Conservation (phyloP, 2,329 filamentous ascomycete species). For the Arthrobotrys megalospora region DNA sequence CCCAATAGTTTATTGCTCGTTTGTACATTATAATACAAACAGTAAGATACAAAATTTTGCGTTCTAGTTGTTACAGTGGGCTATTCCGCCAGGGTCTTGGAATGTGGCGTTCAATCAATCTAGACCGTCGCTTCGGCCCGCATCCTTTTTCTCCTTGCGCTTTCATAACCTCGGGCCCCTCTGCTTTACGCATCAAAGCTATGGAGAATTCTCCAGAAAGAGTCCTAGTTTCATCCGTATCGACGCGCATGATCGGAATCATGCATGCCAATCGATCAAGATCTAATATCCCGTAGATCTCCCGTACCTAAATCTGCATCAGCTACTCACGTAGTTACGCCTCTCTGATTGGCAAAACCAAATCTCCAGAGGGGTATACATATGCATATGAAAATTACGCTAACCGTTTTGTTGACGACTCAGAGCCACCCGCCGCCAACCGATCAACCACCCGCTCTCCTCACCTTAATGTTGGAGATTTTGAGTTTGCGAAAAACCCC, state of each 20-base stretch:
- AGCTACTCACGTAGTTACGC: too few species aligned
- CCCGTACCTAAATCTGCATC: background rate
- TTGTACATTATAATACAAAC: too few species aligned
- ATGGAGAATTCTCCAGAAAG: too few species aligned
- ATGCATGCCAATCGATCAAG: background rate
- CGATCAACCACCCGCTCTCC: background rate
- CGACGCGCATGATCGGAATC: background rate
- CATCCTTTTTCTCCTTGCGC: background rate
- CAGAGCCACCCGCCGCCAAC: background rate
- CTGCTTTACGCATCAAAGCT: too few species aligned
- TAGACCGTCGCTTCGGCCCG: background rate
- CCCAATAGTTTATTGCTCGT: too few species aligned
- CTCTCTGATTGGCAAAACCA: too few species aligned
- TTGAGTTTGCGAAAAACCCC: too few species aligned
- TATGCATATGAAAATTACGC: background rate
- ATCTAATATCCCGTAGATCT: background rate
- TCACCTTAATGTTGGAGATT: background rate
- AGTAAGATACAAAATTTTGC: too few species aligned
- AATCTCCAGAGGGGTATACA: background rate
- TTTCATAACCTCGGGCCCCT: too few species aligned
- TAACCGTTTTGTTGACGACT: background rate
- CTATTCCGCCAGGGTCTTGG: too few species aligned
- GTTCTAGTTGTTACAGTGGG: background rate
- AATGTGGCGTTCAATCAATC: background rate
- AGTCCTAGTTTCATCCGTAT: background rate